Evolutionary conservation across 2,329 filamentous ascomycete genomes (phyloP).

Genomic region (Stachybotrys elegans): DNA sequence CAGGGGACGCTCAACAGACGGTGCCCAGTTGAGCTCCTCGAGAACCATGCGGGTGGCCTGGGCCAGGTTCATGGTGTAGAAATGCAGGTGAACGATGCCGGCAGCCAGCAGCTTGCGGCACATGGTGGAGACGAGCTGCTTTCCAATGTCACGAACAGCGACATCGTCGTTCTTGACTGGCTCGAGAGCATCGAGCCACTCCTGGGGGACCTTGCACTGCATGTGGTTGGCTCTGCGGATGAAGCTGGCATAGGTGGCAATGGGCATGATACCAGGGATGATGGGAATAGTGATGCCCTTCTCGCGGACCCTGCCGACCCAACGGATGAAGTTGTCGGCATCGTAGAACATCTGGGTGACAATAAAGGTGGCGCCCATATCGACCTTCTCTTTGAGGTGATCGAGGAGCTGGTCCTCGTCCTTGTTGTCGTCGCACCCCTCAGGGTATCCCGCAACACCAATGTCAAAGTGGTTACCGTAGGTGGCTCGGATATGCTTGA

Average conservation of each 20-base stretch:
- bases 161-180: constrained; percentile 96
- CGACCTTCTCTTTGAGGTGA: constrained; percentile 95
- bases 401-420: constrained; percentile 80
- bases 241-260: constrained; percentile 92
- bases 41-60: constrained; percentile 92
- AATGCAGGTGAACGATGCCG: constrained; percentile 86
- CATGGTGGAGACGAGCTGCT: constrained; percentile 80
- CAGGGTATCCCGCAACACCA: constrained; percentile 92
- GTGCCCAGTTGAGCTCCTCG: constrained; percentile 80
- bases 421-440: constrained; percentile 90
- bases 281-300: constrained; percentile 81
- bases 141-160: constrained; percentile 84
- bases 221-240: constrained; percentile 87
- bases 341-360: constrained; percentile 99
- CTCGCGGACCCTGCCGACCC: constrained; percentile 81
- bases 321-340: constrained; percentile 86
- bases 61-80: constrained; percentile 99
- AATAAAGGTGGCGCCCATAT: constrained; percentile 88
- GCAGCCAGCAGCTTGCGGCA: constrained; percentile 79
- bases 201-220: constrained; percentile 73
- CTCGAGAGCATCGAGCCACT: constrained; percentile 78
- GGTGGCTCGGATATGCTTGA: constrained; percentile 71
- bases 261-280: constrained; percentile 80
- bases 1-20: constrained; percentile 69
- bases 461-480: constrained; percentile 84